phyloP scores from a whole-genome alignment of 345 rosid genomes.

The Pugionium cornutum region DNA sequence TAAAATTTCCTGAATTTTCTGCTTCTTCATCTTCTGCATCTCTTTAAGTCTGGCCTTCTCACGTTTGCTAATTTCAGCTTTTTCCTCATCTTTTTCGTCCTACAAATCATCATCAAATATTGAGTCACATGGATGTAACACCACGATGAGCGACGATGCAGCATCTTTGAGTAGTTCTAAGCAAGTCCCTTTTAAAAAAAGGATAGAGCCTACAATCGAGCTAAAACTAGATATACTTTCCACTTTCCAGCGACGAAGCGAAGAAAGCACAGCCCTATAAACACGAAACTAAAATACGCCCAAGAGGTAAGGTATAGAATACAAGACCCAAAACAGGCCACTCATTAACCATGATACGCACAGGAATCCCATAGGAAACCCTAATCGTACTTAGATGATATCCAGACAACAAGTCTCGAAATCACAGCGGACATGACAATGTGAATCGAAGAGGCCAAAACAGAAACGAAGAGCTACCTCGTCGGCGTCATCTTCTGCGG shows the following conservation, averaged over 20 bases:
- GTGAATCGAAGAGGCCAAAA: constrained; percentile 9
- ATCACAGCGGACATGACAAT: background rate
- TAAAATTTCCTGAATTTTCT: constrained; percentile 90
- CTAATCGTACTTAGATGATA: constrained; percentile 10
- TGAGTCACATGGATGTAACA: background rate
- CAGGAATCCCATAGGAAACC: constrained; percentile 3
- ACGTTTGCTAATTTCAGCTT: constrained; percentile 69
- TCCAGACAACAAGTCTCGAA: background rate
- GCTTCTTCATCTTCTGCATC: constrained; percentile 86
- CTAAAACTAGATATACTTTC: background rate
- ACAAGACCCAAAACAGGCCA: constrained; percentile 17
- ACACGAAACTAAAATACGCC: constrained; percentile 3
- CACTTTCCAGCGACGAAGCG: background rate
- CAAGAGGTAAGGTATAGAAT: background rate
- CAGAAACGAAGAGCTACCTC: constrained; percentile 24
- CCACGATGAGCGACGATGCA: constrained; percentile 13
- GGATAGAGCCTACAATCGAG: background rate
- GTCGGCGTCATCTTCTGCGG: constrained; percentile 42
- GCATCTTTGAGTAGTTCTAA: background rate
- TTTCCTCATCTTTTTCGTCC: constrained; percentile 53
- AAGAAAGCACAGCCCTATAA: constrained; percentile 1
- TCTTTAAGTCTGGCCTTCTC: constrained; percentile 85
- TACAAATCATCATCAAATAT: constrained; percentile 24
- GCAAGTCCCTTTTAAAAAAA: background rate
- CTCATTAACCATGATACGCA: background rate